Evolutionary conservation across 306 rosid species (phyloP).

Genomic region (Carpinus fangiana): DNA sequence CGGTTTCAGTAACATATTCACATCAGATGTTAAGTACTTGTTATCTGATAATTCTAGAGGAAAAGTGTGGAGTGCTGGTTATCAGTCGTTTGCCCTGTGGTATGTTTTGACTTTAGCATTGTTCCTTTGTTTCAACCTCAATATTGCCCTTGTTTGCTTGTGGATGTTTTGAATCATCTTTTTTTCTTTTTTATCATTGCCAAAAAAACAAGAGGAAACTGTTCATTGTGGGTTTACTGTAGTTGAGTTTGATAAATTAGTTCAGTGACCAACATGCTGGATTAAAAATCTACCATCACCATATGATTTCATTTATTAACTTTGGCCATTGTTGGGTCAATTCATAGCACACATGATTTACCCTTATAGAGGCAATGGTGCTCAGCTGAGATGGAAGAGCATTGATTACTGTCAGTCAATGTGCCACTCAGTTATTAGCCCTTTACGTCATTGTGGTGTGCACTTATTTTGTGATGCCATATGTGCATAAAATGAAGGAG

Average conservation of each 20-base stretch:
- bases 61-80: slow-evolving; percentile 91
- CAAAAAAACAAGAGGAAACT: neutral
- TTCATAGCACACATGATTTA: neutral
- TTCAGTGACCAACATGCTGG: neutral
- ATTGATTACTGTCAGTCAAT: neutral
- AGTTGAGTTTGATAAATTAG: neutral
- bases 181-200: neutral
- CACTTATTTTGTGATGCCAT: slow-evolving; percentile 1
- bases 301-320: neutral
- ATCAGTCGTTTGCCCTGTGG: slow-evolving; percentile 82
- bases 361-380: neutral
- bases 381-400: neutral
- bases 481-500: slow-evolving; percentile 4
- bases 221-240: too few species aligned
- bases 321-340: neutral
- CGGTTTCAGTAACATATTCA: slow-evolving; percentile 62
- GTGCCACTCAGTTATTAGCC: neutral
- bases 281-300: neutral
- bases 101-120: slow-evolving; percentile 38
- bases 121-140: neutral
- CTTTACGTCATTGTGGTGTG: slow-evolving; percentile 15
- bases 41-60: slow-evolving; percentile 68
- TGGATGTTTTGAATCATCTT: neutral
- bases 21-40: slow-evolving; percentile 75
- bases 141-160: neutral